Conservation (phyloP, 352 stramenopile genomes). For the Elongisporangium undulatum region DNA sequence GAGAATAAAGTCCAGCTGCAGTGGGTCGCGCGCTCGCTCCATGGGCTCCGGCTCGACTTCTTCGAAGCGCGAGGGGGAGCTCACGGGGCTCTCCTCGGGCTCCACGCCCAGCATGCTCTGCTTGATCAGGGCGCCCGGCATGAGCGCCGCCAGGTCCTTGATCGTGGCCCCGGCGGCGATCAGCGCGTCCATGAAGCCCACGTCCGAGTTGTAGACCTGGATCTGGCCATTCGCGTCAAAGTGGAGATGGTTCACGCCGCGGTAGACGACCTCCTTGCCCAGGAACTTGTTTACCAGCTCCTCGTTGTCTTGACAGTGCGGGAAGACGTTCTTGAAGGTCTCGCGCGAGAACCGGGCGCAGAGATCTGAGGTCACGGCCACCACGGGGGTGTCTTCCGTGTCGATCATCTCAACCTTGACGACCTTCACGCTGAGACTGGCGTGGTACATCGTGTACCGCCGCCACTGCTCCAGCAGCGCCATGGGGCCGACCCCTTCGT, state of each 20-base stretch:
- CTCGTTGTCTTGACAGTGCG: conserved; percentile 47
- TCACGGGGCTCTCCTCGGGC: conserved; percentile 1
- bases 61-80: not conserved
- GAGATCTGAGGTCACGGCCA: conserved; percentile 38
- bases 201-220: conserved; percentile 49
- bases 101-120: conserved; percentile 32
- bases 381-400: conserved; percentile 33
- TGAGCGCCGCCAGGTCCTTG: conserved; percentile 37
- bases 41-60: not conserved
- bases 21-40: not conserved
- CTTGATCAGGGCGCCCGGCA: conserved; percentile 48
- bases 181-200: conserved; percentile 51
- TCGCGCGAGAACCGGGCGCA: conserved; percentile 39
- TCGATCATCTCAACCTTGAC: conserved; percentile 36
- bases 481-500: conserved; percentile 13
- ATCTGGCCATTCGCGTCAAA: conserved; percentile 42
- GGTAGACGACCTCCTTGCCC: conserved; percentile 42
- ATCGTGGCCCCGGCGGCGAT: conserved; percentile 30
- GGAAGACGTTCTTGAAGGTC: conserved; percentile 57
- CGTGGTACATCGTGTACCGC: conserved; percentile 35
- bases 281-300: conserved; percentile 36
- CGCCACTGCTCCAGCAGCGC: conserved; percentile 39
- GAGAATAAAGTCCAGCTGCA: not conserved
- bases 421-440: conserved; percentile 22
- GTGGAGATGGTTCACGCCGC: conserved; percentile 44